Evolutionary conservation across 1,284 basidiomycete genomes (phyloP).

Genomic region (Earliella scabrosa): DNA sequence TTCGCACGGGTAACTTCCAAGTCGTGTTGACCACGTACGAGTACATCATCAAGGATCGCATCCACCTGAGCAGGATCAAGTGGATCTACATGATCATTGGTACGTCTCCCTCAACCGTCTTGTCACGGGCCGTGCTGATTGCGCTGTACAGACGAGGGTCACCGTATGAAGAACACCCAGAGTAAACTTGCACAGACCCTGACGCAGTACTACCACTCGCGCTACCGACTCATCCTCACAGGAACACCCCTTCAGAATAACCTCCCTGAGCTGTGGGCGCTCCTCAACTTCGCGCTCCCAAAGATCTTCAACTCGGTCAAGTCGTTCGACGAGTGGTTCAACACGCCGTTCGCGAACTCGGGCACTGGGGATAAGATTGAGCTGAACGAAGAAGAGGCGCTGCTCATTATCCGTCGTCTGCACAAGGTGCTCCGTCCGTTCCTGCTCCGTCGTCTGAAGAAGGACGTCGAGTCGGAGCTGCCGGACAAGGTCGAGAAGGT

Average conservation of each 20-base stretch:
- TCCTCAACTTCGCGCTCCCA: constrained; percentile 97
- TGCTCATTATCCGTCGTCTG: constrained; percentile 96
- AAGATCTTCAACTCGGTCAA: constrained; percentile 99
- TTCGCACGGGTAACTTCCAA: constrained; percentile 87
- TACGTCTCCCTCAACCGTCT: constrained; percentile 37
- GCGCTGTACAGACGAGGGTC: constrained; percentile 82
- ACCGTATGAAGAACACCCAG: constrained; percentile 99
- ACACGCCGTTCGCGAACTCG: constrained; percentile 98
- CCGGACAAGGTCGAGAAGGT: constrained; percentile 99
- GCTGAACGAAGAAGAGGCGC: constrained; percentile 99
- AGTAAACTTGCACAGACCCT: constrained; percentile 94
- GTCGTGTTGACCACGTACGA: constrained; percentile 98
- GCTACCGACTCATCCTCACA: constrained; percentile 95
- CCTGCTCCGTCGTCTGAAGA: constrained; percentile 95
- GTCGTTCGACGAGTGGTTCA: constrained; percentile 99
- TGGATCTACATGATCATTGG: constrained; percentile 99
- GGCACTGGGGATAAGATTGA: constrained; percentile 97
- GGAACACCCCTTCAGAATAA: constrained; percentile 99
- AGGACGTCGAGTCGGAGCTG: constrained; percentile 97
- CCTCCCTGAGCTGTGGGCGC: constrained; percentile 96
- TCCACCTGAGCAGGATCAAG: constrained; percentile 88
- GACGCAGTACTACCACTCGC: constrained; percentile 91
- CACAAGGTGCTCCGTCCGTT: constrained; percentile 99
- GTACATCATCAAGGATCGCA: constrained; percentile 98
- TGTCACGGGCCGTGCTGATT: constrained; percentile 2